phyloP scores from a whole-genome alignment of 2,329 filamentous ascomycete species.

The Whalleya microplaca region DNA sequence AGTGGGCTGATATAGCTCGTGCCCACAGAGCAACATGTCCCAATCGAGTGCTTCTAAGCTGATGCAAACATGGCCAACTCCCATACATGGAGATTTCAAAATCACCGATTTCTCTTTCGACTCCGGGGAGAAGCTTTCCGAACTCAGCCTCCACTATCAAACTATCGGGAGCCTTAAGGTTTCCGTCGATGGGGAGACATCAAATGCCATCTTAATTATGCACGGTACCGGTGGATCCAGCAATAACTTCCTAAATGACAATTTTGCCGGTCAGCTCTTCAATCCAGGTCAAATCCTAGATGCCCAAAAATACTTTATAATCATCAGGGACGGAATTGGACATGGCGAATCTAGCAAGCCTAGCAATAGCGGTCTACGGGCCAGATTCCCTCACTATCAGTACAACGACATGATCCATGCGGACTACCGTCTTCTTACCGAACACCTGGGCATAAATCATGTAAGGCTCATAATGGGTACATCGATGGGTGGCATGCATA shows the following conservation, averaged over 20 bases:
- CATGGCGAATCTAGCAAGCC: slow-evolving; percentile 35
- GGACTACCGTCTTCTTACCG: slow-evolving; percentile 29
- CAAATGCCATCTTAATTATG: slow-evolving; percentile 2
- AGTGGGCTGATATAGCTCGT: neutral
- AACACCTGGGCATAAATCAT: slow-evolving; percentile 27
- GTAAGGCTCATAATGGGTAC: slow-evolving; percentile 6
- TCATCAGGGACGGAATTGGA: slow-evolving; percentile 33
- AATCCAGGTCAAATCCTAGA: slow-evolving; percentile 29
- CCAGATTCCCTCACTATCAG: neutral
- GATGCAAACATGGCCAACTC: neutral
- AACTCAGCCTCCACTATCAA: neutral
- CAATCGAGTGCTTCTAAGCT: neutral
- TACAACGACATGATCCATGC: slow-evolving; percentile 29
- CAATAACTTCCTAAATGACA: slow-evolving; percentile 4
- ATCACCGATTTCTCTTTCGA: neutral
- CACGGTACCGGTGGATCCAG: slow-evolving; percentile 6
- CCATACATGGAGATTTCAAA: neutral
- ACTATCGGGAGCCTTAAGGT: neutral
- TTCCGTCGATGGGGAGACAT: neutral
- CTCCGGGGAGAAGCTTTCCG: neutral
- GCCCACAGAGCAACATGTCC: neutral
- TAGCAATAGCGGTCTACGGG: slow-evolving; percentile 8
- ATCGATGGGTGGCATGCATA: slow-evolving; percentile 8
- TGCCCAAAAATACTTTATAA: slow-evolving; percentile 27
- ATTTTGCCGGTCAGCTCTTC: slow-evolving; percentile 28